phyloP scores from a whole-genome alignment of 306 rosid species.

The Rubus parviflorus region DNA sequence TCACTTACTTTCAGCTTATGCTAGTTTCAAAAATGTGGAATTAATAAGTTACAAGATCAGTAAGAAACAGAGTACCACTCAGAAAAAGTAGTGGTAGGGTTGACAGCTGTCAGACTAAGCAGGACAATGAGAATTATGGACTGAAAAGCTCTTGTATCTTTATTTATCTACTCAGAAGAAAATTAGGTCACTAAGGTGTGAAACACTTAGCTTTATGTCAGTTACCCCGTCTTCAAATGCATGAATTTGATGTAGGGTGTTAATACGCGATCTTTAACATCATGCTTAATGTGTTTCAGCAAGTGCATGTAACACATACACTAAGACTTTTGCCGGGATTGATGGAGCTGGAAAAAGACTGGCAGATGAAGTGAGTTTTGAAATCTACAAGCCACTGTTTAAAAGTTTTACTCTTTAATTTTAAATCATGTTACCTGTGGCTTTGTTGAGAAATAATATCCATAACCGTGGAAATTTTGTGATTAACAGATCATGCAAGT shows the following conservation, averaged over 20 bases:
- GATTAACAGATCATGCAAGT: slow-evolving; percentile 67
- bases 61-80: neutral
- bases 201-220: slow-evolving; percentile 1
- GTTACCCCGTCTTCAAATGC: slow-evolving; percentile 10
- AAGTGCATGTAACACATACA: slow-evolving; percentile 77
- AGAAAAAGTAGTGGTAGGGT: neutral
- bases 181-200: neutral
- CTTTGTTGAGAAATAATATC: slow-evolving; percentile 28
- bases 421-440: slow-evolving; percentile 14
- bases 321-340: slow-evolving; percentile 89
- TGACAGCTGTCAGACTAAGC: neutral
- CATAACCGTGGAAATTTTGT: slow-evolving; percentile 31
- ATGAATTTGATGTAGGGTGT: slow-evolving; percentile 17
- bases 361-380: slow-evolving; percentile 82
- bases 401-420: slow-evolving; percentile 19
- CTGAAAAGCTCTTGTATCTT: slow-evolving; percentile 5
- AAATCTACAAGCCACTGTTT: slow-evolving; percentile 29
- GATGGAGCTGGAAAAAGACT: slow-evolving; percentile 92
- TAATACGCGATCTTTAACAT: slow-evolving; percentile 23
- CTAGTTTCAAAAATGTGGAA: neutral
- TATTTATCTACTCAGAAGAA: neutral
- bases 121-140: slow-evolving; percentile 21
- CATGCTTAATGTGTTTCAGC: slow-evolving; percentile 52
- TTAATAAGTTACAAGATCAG: neutral
- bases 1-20: slow-evolving; percentile 4